Evolutionary conservation across 164 flowering plant genomes (phyloP).

Genomic region (Magnolia changhungtana): DNA sequence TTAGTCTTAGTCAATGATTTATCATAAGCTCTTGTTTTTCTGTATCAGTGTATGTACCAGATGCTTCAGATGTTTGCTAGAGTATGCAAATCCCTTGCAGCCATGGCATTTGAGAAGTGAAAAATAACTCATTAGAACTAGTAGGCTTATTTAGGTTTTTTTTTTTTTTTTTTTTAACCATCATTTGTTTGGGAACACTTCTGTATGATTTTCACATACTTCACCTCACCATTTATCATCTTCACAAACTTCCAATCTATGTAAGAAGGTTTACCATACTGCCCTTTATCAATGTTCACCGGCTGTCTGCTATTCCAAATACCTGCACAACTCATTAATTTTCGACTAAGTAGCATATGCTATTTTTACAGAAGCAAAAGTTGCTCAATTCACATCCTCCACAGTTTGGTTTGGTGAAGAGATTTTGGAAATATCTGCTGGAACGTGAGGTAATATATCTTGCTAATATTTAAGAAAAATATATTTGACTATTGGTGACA

Average conservation of each 20-base stretch:
- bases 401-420: constrained; percentile 66
- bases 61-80: neutral
- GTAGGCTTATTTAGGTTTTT: too few relatives aligned
- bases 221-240: neutral
- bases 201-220: neutral
- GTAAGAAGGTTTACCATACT: neutral
- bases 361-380: constrained; percentile 70
- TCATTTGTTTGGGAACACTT: too few relatives aligned
- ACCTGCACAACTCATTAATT: neutral
- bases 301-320: neutral
- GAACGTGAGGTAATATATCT: constrained; percentile 58
- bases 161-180: too few relatives aligned
- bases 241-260: neutral
- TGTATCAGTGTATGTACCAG: too few relatives aligned
- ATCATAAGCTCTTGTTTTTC: too few relatives aligned
- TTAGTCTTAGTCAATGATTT: too few relatives aligned
- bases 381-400: constrained; percentile 66
- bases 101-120: neutral
- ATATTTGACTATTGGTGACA: neutral
- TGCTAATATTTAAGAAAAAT: constrained; percentile 4
- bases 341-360: neutral
- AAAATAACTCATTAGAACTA: too few relatives aligned
- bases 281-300: neutral
- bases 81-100: neutral
- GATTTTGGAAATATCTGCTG: constrained; percentile 88